Evolutionary conservation across 805 yeast species (phyloP), one percentile per base, ranked within the genome.

Genomic region (Saturnispora diversa): DNA sequence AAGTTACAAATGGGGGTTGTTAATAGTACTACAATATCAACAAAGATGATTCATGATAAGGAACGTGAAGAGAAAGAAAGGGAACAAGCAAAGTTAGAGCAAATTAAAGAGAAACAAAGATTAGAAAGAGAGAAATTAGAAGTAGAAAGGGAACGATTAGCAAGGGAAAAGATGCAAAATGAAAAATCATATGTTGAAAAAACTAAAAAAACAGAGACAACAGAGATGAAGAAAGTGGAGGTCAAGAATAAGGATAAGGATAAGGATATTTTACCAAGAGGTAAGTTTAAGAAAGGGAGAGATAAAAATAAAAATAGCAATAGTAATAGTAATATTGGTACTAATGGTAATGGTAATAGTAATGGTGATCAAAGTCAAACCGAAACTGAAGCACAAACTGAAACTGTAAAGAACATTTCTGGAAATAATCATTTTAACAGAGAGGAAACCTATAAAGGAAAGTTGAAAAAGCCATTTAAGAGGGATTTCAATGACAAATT

Each of bases 21-120:
- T 12, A 74, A 71, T 44, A 64, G 66, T 37, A 72, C 77, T 2
- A 62, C 65, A 12, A 60, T 53, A 45, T 54, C 52, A 33, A 56
- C 62, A 24, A 42, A 37, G 15, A 35, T 39, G 25, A 40, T 46
- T 8, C 49, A 46, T 19, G 31, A 35, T 19, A 13, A 29, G 31
- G 43, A 36, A 20, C 22, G 17, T 17, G 37, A 44, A n/a, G 25
- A 24, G 10, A 29, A 31, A 19, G 31, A 21, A 16, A 23, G 31
- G 32, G 31, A 29, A n/a, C 28, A 35, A 31, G 35, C n/a, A 12
- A 23, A 25, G 6, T 19, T 11, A 25, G 35, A 44, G 28, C 16
- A 35, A 11, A 28, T 23, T 9, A 32, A 17, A 27, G 28, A 17
- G 29, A 20, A 25, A 31, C 12, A 15, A 16, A 26, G 35, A 22